Evolutionary conservation across 306 rosid genomes (phyloP), one percentile per base, ranked within the genome.

Genomic region (Cicer pinnatifidum): DNA sequence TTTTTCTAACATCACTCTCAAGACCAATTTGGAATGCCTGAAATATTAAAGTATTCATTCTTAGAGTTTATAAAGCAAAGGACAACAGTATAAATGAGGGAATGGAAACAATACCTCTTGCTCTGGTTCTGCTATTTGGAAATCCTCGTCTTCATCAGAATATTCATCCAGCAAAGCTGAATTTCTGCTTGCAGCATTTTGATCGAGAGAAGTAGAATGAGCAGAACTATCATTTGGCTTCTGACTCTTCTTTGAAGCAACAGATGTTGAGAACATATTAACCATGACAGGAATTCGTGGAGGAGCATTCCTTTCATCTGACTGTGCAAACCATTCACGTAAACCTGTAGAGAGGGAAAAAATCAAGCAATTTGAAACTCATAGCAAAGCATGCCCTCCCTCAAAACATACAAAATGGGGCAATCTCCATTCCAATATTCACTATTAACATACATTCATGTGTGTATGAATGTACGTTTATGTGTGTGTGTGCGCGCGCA

Each of bases 251-350:
- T 84, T 88, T 73, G 93, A 84, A 69, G 97, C 76, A 82, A 64
- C 86, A 40, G 93, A 84, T 77, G 99, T 69, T 56, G 99, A 94
- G 63, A 93, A 77, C 99, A 94, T 94, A 86, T 91, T 94, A 84
- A 94, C 99, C 99, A 94, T 94, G 67, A 91, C 97, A 23, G 99
- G 99, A 75, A 94, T 91, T 85, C 99, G 90, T 11, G 97, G 91
- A 77, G 89, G 90, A 80, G 99, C 97, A 73, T 72, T 91, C 79
- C 96, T 89, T 88, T 94, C 95, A 85, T 94, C 99, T 69, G 96
- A 87, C 68, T 91, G 99, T 52, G 97, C 73, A 87, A 91, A 91
- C 96, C 96, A 94, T 76, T 94, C 99, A 7, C 99, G 95, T 73
- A 94, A 84, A 73, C 99, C 99, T 94, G 77, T 54, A 73, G 53